Percentiles rank a stretch among this genome's conserved stretches.
These are phyloP conservation scores for Alternaria longipes DNA, from an alignment of 2,329 filamentous ascomycete species.

Conservation along the genomic window DNA sequence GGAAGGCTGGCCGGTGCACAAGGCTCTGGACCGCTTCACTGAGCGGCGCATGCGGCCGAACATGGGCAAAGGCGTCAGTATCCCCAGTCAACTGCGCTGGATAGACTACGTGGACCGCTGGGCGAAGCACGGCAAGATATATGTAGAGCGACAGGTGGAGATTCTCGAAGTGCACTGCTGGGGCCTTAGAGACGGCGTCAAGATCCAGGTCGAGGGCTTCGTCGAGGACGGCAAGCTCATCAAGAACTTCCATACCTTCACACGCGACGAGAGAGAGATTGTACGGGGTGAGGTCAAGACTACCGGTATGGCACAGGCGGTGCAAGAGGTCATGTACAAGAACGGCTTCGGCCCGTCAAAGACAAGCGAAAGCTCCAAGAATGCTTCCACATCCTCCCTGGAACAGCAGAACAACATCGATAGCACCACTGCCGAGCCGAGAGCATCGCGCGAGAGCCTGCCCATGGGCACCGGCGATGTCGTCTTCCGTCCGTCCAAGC, in stretches of 20 bases:
- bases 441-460: slow-evolving; percentile 39
- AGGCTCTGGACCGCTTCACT: slow-evolving; percentile 75
- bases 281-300: slow-evolving; percentile 64
- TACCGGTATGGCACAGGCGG: slow-evolving; percentile 55
- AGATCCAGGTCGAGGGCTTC: slow-evolving; percentile 84
- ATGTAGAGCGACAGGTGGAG: slow-evolving; percentile 83
- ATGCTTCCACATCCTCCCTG: slow-evolving; percentile 28
- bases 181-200: slow-evolving; percentile 87
- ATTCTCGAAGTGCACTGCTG: slow-evolving; percentile 89
- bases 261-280: slow-evolving; percentile 73
- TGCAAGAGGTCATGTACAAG: slow-evolving; percentile 56
- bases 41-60: slow-evolving; percentile 86
- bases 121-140: slow-evolving; percentile 78
- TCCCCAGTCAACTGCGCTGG: slow-evolving; percentile 90
- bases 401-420: slow-evolving; percentile 30
- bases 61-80: slow-evolving; percentile 90
- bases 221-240: slow-evolving; percentile 90
- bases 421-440: slow-evolving; percentile 24
- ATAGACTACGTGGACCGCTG: slow-evolving; percentile 89
- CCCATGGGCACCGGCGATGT: slow-evolving; percentile 72
- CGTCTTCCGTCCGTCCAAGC: slow-evolving; percentile 76
- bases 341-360: slow-evolving; percentile 44
- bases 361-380: slow-evolving; percentile 30
- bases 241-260: slow-evolving; percentile 82
- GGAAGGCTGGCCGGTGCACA: slow-evolving; percentile 73